Percentiles rank a stretch among this genome's conserved stretches.
These are phyloP conservation scores for Backusella macrospora DNA, from an alignment of 192 early-diverging fungal genomes.

Conservation along the genomic window DNA sequence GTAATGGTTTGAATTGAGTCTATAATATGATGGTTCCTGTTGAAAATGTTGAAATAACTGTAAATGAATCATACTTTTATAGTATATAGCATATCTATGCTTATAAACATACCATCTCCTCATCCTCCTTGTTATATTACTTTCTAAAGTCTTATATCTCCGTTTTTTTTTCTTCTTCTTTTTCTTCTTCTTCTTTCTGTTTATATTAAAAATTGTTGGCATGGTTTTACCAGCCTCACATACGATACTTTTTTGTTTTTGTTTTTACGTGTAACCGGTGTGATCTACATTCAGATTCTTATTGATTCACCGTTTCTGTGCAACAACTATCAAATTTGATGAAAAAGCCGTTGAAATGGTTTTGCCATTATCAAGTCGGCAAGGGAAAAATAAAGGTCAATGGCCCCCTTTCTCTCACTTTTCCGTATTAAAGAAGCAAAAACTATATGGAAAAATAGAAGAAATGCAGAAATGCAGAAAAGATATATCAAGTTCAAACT, in stretches of 20 bases:
- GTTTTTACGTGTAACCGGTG: neutral
- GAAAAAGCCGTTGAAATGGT: neutral
- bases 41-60: too few species aligned
- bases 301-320: conserved; percentile 1
- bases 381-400: neutral
- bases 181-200: too few species aligned
- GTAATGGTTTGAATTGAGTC: neutral
- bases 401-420: neutral
- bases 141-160: too few species aligned
- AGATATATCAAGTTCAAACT: neutral
- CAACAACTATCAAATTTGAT: neutral
- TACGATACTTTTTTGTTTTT: neutral
- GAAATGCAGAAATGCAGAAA: neutral
- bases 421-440: neutral
- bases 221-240: neutral
- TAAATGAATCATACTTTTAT: too few species aligned
- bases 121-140: too few species aligned
- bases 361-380: too few species aligned
- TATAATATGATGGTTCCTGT: neutral
- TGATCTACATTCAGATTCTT: conserved; percentile 1
- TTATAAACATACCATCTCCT: too few species aligned
- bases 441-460: neutral
- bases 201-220: too few species aligned
- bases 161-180: too few species aligned
- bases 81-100: too few species aligned